Evolutionary conservation across 352 stramenopile genomes (phyloP), one percentile per base, ranked within the genome.

Genomic region (Pythium monospermum): DNA sequence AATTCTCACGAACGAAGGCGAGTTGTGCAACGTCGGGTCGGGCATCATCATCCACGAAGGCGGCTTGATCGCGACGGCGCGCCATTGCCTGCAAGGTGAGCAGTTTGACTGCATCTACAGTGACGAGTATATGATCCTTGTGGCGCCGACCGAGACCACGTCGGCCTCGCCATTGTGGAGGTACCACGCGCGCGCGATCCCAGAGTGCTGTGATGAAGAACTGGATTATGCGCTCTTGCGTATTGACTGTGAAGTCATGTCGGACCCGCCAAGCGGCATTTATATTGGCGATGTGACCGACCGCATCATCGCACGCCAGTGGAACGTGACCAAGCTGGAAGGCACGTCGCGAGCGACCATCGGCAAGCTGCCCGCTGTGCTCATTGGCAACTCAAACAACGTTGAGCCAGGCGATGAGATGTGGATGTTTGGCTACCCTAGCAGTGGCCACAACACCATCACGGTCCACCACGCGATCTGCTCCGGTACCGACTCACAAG

Each of bases 341-440:
- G 81, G 81, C 31, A 91, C 80, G 3, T 87, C 76, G 26, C 65
- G 59, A 19, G 71, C 68, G 19, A 91, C 74, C 18, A 86, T 92
- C 13, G 64, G 63, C 26, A 94, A 91, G 52, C 50, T 94, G 3
- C 80, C 83, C 0, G 80, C 83, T 7, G 80, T 94, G 22, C 68
- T 69, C 4, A 90, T 94, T 47, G 83, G 83, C 26, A 94, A 94
- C 49, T 94, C 83, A 32, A 94, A 94, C 61, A 94, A 91, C 28
- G 73, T 94, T 18, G 83, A 94, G 50, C 83, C 83, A 13, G 83
- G 83, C 22, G 83, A 94, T 53, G 83, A 94, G 49, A 91, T 94
- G 81, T 94, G 83, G 83, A 94, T 94, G 83, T 94, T 94, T 69
- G 83, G 83, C 10, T 94, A 94, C 46, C 83, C 83, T 18, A 94